A percentile compares a stretch with the other conserved stretches of the same genome.
These are phyloP conservation scores for Naematelia encephala DNA, from an alignment of 768 basidiomycete genomes.

Conservation along the genomic window DNA sequence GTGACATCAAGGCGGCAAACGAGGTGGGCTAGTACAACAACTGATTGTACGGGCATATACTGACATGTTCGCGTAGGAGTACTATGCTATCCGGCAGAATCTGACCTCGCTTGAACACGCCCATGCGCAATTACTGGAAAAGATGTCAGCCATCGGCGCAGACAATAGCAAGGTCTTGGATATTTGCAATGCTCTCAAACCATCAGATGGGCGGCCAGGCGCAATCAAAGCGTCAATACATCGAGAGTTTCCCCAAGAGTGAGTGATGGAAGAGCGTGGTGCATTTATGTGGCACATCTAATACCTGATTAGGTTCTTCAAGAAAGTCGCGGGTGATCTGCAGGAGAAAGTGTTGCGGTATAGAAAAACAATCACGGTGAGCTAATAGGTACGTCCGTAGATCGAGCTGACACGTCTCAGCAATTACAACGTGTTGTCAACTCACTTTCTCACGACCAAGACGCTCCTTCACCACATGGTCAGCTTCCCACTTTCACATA, in stretches of 20 bases:
- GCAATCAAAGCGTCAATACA: slow-evolving; percentile 26
- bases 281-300: slow-evolving; percentile 2
- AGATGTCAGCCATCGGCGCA: slow-evolving; percentile 4
- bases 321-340: slow-evolving; percentile 23
- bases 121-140: slow-evolving; percentile 25
- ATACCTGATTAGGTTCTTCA: slow-evolving; percentile 30
- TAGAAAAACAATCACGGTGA: slow-evolving; percentile 32
- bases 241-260: slow-evolving; percentile 39
- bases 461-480: slow-evolving; percentile 39
- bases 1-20: slow-evolving; percentile 31
- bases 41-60: slow-evolving; percentile 1
- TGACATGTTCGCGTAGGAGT: slow-evolving; percentile 22
- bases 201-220: slow-evolving; percentile 33
- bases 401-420: slow-evolving; percentile 15
- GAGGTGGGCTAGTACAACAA: slow-evolving; percentile 24
- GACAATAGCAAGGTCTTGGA: slow-evolving; percentile 34
- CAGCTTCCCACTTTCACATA: background rate
- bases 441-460: slow-evolving; percentile 21
- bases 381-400: slow-evolving; percentile 2
- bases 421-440: slow-evolving; percentile 36
- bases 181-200: slow-evolving; percentile 35
- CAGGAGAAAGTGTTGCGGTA: slow-evolving; percentile 36
- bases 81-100: slow-evolving; percentile 27
- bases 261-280: slow-evolving; percentile 1
- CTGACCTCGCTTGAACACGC: slow-evolving; percentile 12